Evolutionary conservation across 164 flowering plant genomes (phyloP), one percentile per base, ranked within the genome.

Genomic region (Liriodendron chinense): DNA sequence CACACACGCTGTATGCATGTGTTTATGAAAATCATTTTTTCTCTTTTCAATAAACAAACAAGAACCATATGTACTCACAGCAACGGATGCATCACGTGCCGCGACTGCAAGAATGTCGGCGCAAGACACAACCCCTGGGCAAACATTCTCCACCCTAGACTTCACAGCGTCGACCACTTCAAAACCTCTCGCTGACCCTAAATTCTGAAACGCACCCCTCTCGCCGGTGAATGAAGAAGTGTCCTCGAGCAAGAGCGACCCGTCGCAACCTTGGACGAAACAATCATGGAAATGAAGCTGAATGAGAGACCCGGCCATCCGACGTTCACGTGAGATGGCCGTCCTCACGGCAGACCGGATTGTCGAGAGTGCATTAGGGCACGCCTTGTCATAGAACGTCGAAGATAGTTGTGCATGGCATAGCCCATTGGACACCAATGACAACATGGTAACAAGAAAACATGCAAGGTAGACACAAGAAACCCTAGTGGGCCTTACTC

Each of bases 261-360:
- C 76, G 67, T 74, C 76, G 26, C 76, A 74, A 1, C 76, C 76
- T 92, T 68, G 70, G 48, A 80, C 82, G 65, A 80, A 80, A 71
- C 82, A 80, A 8, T 80, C 82, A 16, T 80, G 79, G 71, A 80
- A 80, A 73, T 80, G 82, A 12, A 80, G 79, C 22, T 76, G 77
- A 10, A 80, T 50, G 76, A 80, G 79, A 1, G 78, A 76, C 1
- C 76, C 79, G 7, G 69, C 64, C 74, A 76, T 76, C 61, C 74
- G 74, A 7, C 72, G 72, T 13, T 75, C 77, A 0, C 34, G 34
- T 2, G 77, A 75, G 53, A 75, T 24, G 0, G 77, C 77, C 2
- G 6, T 57, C 43, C 57, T 34, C 7, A 68, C 53, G 21, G 72
- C 77, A 10, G 66, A 18, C 43, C 14, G 34, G 14, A 75, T 75